Evolutionary conservation across 345 rosid genomes (phyloP).

Genomic region (Aquilaria malaccensis): DNA sequence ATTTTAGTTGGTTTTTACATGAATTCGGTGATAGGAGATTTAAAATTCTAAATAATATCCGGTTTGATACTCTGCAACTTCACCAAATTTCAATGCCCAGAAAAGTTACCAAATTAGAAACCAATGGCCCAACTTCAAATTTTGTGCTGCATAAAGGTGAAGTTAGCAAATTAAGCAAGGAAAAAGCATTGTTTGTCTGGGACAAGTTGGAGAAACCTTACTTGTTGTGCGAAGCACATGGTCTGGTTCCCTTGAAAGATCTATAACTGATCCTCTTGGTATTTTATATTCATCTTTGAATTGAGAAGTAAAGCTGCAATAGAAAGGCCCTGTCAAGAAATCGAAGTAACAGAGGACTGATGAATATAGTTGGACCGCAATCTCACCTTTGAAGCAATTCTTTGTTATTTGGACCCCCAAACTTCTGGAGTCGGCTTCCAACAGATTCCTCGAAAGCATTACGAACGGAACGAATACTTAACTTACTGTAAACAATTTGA

Average conservation of each 20-base stretch:
- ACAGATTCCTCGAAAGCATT: constrained; percentile 83
- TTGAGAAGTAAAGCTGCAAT: constrained; percentile 65
- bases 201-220: constrained; percentile 17
- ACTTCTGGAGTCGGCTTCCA: constrained; percentile 70
- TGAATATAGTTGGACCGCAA: not conserved
- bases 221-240: constrained; percentile 59
- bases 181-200: no score
- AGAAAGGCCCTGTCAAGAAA: not conserved
- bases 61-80: no score
- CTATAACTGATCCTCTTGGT: constrained; percentile 70
- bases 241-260: constrained; percentile 61
- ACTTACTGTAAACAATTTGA: constrained; percentile 65
- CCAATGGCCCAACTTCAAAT: no score
- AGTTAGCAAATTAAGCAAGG: no score
- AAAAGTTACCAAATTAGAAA: no score
- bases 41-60: no score
- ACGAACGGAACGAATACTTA: constrained; percentile 65
- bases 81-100: no score
- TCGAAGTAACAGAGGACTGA: not conserved
- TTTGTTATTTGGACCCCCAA: constrained; percentile 51
- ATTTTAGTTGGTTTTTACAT: no score
- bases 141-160: no score
- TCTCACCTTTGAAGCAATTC: constrained; percentile 74
- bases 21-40: no score
- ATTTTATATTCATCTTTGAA: constrained; percentile 91